Base-by-base conservation (phyloP, 169 alveolate species). In the Plasmodium coatneyi region DNA sequence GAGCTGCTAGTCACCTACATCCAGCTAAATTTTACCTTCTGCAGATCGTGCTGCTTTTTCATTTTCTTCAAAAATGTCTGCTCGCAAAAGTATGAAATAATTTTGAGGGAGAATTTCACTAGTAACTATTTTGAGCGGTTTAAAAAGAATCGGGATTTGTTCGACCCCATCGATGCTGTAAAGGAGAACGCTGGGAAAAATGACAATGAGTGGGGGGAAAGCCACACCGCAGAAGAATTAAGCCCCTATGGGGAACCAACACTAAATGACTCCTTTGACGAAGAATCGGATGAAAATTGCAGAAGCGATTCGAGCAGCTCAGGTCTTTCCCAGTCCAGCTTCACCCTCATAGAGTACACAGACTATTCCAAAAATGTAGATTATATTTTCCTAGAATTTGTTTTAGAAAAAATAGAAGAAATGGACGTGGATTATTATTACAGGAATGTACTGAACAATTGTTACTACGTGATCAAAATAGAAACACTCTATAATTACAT, bases 401-500 rank as follows among this genome's bases (percentile, higher is more conserved):
- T 91, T 46, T 30, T 91, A 80, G 92, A 91, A 49, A 41, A 43
- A 39, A 80, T 91, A 34, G 81, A 49, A 80, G 78, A 25, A 14
- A 91, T 91, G 76, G 80, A 91, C 83, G 56, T 91, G n/a, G 91
- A 52, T 25, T 28, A 80, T 32, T 32, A 43, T 25, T 91, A 91
- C 82, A 91, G 41, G 74, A 60, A 91, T 22, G 56, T 60, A n/a
- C 60, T 91, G 32, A 82, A 49, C 22, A 91, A 91, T 91, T 91
- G 95, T 71, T 91, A 91, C 39, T 81, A 91, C 74, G 80, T 91
- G 28, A 91, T 91, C 71, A 91, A 81, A 82, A 60, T 82, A 76
- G 95, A 82, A 91, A 91, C 39, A 12, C 82, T 91, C n/a, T 91
- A 91, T 82, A 80, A 81, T 91, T 91, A 80, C 39, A 80, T 91